Evolutionary conservation across 805 yeast species (phyloP), one percentile per base, ranked within the genome.

Genomic region (Pichia paraexigua): DNA sequence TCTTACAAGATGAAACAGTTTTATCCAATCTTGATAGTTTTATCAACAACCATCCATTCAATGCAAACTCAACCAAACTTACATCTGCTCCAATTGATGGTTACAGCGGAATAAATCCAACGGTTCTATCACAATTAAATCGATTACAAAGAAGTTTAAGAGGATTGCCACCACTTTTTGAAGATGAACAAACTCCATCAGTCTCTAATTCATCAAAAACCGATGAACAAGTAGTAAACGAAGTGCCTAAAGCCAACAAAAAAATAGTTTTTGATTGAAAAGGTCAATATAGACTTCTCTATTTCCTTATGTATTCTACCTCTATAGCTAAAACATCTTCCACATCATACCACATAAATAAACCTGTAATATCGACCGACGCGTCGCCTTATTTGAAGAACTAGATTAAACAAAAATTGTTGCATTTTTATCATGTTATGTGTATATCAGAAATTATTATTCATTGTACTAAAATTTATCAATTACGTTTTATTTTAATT

Each of bases 81-180:
- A 13, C 39, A 18, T 24, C 41, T 15, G n/a, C 35, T 18, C 42
- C 41, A 22, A 41, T 13, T 2, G 28, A 56, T 0, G 49, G 49
- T 17, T 63, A 63, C 49, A 45, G 54, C 6, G 68, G 68, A 9
- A 62, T 65, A 1, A 61, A 59, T 28, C 54, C 64, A 18, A 60
- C 68, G 6, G 61, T 57, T 8, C 50, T 66, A 20, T 60, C 67
- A 40, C 72, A 68, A 50, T 51, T 69, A 48, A 68, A 67, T 48
- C 64, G 73, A 54, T 57, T 68, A 32, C 71, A 68, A 51, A 61
- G 73, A 58, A 71, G 66, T 41, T 55, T 69, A 18, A 58, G 71
- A 50, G 73, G 73, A 3, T 49, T 69, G 35, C 71, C 71, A 9
- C 73, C 73, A 5, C 55, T 69, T 15, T 53, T 68, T 43, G 52